These are phyloP conservation scores for Ascocoryne sarcoides DNA, from an alignment of 2,329 filamentous ascomycete species.

Conservation along the genomic window DNA sequence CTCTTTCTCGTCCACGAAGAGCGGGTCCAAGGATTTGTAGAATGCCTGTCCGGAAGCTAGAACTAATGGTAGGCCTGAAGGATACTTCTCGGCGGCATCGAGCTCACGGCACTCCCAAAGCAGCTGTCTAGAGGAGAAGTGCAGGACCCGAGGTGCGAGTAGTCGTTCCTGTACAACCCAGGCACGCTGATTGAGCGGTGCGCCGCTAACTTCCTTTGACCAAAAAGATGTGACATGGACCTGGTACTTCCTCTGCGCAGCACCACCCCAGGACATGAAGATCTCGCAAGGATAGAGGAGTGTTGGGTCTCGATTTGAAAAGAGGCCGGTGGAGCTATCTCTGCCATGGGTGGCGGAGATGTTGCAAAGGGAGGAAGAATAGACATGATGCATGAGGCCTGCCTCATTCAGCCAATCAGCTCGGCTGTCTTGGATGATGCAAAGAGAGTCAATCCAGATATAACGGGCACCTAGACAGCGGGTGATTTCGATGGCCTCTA, in stretches of 20 bases:
- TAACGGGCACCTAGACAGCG: neutral
- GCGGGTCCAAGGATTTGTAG: too few species aligned
- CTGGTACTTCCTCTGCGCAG: neutral
- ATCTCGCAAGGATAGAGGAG: neutral
- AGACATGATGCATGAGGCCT: neutral
- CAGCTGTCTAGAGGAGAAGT: conserved; percentile 1
- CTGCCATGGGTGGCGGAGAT: neutral
- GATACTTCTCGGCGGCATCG: neutral
- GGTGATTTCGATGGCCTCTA: neutral
- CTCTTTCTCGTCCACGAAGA: too few species aligned
- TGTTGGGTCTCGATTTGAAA: neutral
- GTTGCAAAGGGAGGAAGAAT: neutral
- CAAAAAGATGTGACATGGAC: neutral
- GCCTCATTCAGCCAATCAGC: neutral
- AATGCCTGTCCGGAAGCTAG: neutral
- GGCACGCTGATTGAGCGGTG: conserved; percentile 3
- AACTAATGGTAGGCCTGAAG: neutral
- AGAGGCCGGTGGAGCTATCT: neutral
- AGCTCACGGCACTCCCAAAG: conserved; percentile 38
- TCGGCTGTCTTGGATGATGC: neutral
- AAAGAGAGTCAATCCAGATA: too few species aligned
- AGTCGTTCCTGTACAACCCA: conserved; percentile 8
- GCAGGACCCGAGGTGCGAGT: conserved; percentile 2
- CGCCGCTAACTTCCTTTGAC: neutral
- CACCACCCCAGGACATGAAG: neutral